Evolutionary conservation across 2,329 filamentous ascomycete genomes (phyloP), one percentile per base, ranked within the genome.

Genomic region (Penicillium decumbens): DNA sequence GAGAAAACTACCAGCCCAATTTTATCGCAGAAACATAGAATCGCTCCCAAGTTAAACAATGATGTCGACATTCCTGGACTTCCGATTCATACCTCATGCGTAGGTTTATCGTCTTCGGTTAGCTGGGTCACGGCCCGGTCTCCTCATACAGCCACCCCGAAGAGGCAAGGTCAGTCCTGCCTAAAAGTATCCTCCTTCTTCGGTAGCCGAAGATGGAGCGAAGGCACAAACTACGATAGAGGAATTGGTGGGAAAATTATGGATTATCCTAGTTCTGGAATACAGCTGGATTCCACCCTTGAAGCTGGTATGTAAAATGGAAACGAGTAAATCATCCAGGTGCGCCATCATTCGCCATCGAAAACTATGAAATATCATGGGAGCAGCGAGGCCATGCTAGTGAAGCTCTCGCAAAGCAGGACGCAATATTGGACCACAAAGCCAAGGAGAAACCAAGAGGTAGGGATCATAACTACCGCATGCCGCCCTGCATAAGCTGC

Each of bases 401-500:
- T 37, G 33, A 20, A 23, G 33, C 7, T 20, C 28, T 12, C 8
- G 7, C 4, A 18, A 4, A 37, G 18, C 33, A 37, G 15, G 15
- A 12, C 10, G 33, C 33, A 18, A 20, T 8, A 20, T 20, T 37
- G 8, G 33, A 12, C 24, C 23, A 6, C 38, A 41, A 27, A 12
- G 3, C 10, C 38, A 27, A 25, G 23, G 38, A 27, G 12, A 27
- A 4, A 27, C 12, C 38, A 37, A 27, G 12, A 24, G 24, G 12
- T 27, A 40, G 38, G 27, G 23, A 25, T 27, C 38, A 27, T 27
- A 15, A 46, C 51, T 59, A 71, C 46, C 68, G 63, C 66, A 71
- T 66, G 13, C 58, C 68, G 32, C 68, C 58, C 47, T 70, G 67
- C 63, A 76, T 75, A 60, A 88, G 78, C 47, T 80, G 78, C 56